Base-by-base conservation (phyloP, 108 stramenopile genomes). In the Cyclotella atomus region DNA sequence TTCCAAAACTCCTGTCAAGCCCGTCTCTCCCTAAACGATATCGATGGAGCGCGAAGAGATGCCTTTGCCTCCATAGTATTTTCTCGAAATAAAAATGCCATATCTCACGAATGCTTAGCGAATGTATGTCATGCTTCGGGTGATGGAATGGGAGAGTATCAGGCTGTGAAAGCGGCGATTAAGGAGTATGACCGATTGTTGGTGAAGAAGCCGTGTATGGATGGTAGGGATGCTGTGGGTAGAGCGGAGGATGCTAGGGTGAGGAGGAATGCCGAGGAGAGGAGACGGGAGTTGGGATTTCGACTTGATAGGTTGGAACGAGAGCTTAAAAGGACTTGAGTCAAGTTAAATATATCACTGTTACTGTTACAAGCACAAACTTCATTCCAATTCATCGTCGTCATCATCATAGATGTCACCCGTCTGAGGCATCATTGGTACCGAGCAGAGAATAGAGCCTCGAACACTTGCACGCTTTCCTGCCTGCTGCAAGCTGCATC, bases 61-160 rank as follows among this genome's bases (percentile, higher is more conserved):
- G 84, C 84, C 9, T 75, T 79, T 65, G 73, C 77, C 2, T 81
- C 87, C 16, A 76, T 57, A 4, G 68, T 83, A 14, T 64, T 85
- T 29, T 73, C 84, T 5, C 69, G 54, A 24, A 75, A 76, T 6
- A 41, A 20, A 2, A 75, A 75, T 38, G 52, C 69, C 1, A 78
- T 71, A 38, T 62, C 84, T 6, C 74, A 83, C 38, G 68, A 77
- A 70, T 72, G 79, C n/a, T 49, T 88, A 36, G 82, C 84, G 2
- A 70, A 73, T 43, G 83, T 85, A 12, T 84, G 80, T 56, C 32
- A 68, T 35, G 41, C 23, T 2, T 47, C 65, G 10, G 16, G 17
- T 12, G 82, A 83, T 19, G 55, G 33, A 30, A 0, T 65, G 32
- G 82, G 83, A 47, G 87, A 88, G 59, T 32, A 71, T 5, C 69